Evolutionary conservation across 495 filamentous ascomycete genomes (phyloP).

Genomic region (Clohesyomyces aquaticus): DNA sequence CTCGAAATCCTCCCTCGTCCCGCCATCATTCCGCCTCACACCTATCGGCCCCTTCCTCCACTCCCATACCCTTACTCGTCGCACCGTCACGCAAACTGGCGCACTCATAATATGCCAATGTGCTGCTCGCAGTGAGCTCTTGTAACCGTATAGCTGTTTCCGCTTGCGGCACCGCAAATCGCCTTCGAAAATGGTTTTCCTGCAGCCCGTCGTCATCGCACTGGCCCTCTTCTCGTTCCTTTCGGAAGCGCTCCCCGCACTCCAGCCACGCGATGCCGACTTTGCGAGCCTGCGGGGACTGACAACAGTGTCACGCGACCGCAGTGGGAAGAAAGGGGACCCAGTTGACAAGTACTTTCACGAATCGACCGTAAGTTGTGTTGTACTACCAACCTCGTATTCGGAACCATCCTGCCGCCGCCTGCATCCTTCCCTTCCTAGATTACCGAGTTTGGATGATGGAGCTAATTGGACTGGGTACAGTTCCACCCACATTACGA

Average conservation of each 20-base stretch:
- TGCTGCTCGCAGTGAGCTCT: background rate
- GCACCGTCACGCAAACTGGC: background rate
- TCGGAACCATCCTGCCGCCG: too few relatives aligned
- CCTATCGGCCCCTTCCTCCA: background rate
- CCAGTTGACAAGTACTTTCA: constrained; percentile 43
- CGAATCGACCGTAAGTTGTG: constrained; percentile 37
- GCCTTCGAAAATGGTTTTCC: background rate
- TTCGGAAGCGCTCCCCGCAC: constrained; percentile 12
- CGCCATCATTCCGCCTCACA: too few relatives aligned
- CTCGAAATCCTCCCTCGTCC: background rate
- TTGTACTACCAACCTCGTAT: background rate
- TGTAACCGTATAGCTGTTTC: background rate
- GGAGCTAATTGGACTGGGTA: background rate
- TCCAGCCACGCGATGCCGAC: constrained; percentile 22
- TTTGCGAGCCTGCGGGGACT: constrained; percentile 28
- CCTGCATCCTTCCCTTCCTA: too few relatives aligned
- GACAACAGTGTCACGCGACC: constrained; percentile 23
- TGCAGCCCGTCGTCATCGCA: background rate
- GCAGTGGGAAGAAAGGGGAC: constrained; percentile 33
- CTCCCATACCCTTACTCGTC: background rate
- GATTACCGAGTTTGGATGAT: background rate
- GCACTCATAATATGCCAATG: background rate
- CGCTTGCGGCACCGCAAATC: background rate
- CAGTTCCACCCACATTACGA: constrained; percentile 48
- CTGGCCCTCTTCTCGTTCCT: background rate